Evolutionary conservation across 2,329 filamentous ascomycete species (phyloP), one percentile per base, ranked within the genome.

Genomic region (Ascochyta pisi): DNA sequence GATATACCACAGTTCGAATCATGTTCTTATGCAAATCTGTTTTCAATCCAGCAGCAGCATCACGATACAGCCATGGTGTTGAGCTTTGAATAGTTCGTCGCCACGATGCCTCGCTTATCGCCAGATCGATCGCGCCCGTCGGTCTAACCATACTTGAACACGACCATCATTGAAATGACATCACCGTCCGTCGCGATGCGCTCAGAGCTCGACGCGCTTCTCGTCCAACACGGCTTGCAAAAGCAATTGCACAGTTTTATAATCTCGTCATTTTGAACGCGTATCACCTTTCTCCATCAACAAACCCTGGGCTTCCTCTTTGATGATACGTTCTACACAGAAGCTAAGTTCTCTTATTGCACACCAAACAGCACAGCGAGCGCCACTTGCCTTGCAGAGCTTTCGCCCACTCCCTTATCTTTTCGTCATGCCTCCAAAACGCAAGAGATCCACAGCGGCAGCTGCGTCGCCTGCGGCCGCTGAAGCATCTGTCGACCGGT

Each of bases 321-420:
- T 70, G 42, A 73, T 74, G 70, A 53, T 67, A 54, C 68, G 61
- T 56, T 65, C 65, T 60, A 58, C 68, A 60, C 61, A 52, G 41
- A 47, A 22, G 31, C 52, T 60, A 38, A 50, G 49, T 50, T 61
- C 56, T 61, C 56, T 57, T 54, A 40, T 63, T 54, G 61, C 64
- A 62, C 55, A 51, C 61, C 61, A 58, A 63, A 46, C 62, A 50
- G 57, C 42, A 55, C 50, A 50, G 51, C 59, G 55, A 56, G 61
- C 60, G 46, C 57, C 58, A 40, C 47, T 44, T 37, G 42, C 58
- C n/a, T 43, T 50, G 41, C 58, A 60, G 16, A 54, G 50, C 46
- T 34, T 43, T 60, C 50, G 46, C 41, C 13, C 37, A 24, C 44
- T 45, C 24, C 50, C 44, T 22, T 54, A 26, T 49, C 57, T 57